These are phyloP conservation scores for Crepidotus variabilis DNA, from an alignment of 768 basidiomycete genomes.

Conservation along the genomic window DNA sequence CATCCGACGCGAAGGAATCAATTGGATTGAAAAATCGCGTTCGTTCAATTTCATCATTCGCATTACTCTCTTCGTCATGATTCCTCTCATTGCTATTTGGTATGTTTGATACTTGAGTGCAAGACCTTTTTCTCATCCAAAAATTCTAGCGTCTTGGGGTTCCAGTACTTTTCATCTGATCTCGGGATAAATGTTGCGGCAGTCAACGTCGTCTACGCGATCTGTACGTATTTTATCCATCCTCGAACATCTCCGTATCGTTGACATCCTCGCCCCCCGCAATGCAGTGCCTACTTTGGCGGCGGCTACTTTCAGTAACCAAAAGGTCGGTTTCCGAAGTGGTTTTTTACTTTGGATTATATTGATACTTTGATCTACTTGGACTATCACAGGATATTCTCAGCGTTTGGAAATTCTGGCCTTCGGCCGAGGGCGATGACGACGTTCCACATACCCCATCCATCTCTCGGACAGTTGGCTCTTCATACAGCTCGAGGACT, in stretches of 20 bases:
- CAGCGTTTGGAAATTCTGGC: conserved; percentile 13
- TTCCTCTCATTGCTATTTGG: conserved; percentile 4
- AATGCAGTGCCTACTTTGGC: conserved; percentile 7
- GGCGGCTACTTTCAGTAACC: conserved; percentile 8
- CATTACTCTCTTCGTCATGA: not conserved
- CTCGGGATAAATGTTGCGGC: not conserved
- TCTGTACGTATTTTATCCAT: not conserved
- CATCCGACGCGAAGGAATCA: conserved; percentile 2
- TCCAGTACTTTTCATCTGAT: not conserved
- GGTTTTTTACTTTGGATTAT: not conserved
- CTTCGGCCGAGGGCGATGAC: not conserved
- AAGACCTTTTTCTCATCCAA: not conserved
- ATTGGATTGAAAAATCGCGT: conserved; percentile 1
- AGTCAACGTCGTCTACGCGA: conserved; percentile 2
- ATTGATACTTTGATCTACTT: not conserved
- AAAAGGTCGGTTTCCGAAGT: conserved; percentile 5
- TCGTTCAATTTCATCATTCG: conserved; percentile 6
- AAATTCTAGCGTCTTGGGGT: not conserved
- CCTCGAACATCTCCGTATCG: not conserved
- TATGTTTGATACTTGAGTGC: not conserved
- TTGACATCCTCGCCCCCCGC: not conserved
- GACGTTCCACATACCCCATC: not conserved
- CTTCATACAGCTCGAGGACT: not conserved
- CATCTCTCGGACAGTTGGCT: not conserved
- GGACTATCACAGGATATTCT: conserved; percentile 9